Evolutionary conservation across 2,329 filamentous ascomycete species (phyloP), one percentile per base, ranked within the genome.

Genomic region (Clonostachys rhizophaga): DNA sequence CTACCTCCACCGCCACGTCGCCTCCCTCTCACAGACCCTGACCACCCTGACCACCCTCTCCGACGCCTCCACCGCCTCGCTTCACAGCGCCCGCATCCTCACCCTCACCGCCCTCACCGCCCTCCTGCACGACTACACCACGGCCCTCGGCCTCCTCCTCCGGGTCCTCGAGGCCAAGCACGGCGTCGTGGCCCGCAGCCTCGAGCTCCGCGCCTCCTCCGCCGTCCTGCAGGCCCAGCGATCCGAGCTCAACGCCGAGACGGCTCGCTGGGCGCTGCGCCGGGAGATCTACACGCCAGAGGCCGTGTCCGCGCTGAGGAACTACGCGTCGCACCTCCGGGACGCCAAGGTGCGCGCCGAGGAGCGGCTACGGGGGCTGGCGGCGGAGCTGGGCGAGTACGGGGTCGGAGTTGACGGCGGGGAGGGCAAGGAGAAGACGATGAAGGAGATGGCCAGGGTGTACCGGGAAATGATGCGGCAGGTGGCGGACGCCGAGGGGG

Each of bases 1-100:
- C 17, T 79, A 71, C 56, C 65, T 83, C n/a, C 81, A 84, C 64
- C 78, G 81, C 17, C 62, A 69, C 20, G 74, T 84, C 44, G 67
- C 78, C 2, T 63, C 68, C 16, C 65, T 86, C 3, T 64, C 74
- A 0, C 51, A 61, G 2, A 62, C 69, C 20, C 60, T 73, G 16
- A 52, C 61, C 5, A 49, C 63, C 3, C 68, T 80, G 2, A 58
- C 55, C n/a, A 34, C 58, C 12, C 50, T 61, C 5, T 56, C 73
- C 5, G 48, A 56, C 3, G 50, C 55, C 4, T 54, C 64, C 2
- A 61, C 65, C 30, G 46, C 54, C 4, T 47, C 57, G 2, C 65
- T 81, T 7, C 59, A 65, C 0, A 49, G 50, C 2, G 56, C 66
- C 5, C 74, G 77, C 11, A 59, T 72, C 7, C 57, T 60, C 11